These are phyloP conservation scores for Endocladia muricata DNA, from an alignment of 31 red algal genomes.

Conservation along the genomic window DNA sequence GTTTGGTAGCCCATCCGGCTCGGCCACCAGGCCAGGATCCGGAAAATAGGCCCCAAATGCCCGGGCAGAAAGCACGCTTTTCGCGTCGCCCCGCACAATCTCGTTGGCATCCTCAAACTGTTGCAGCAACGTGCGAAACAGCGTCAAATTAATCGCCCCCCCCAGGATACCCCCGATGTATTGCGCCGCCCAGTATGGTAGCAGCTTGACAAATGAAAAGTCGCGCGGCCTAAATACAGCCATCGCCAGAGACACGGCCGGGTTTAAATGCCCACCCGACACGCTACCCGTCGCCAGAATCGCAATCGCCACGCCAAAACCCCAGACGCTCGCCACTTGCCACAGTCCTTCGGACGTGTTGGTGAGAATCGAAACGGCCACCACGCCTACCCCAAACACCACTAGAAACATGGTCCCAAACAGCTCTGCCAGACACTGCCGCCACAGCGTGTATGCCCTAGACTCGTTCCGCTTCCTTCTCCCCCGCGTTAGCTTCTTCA, in stretches of 20 bases:
- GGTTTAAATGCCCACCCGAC: conserved; percentile 91
- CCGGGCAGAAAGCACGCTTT: conserved; percentile 34
- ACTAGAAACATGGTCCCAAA: conserved; percentile 83
- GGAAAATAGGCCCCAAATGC: conserved; percentile 80
- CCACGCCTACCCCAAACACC: conserved; percentile 72
- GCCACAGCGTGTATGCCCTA: conserved; percentile 35
- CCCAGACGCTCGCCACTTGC: conserved; percentile 81
- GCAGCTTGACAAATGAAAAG: conserved; percentile 65
- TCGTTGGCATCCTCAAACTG: conserved; percentile 29
- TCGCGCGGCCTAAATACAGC: conserved; percentile 75
- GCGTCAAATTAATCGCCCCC: conserved; percentile 58
- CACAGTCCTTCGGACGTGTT: conserved; percentile 28
- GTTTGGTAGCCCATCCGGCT: not conserved
- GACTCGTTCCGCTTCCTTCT: no score
- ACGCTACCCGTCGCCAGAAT: conserved; percentile 67
- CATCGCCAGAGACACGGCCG: conserved; percentile 79
- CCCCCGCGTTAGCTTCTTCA: no score
- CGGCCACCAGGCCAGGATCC: conserved; percentile 28
- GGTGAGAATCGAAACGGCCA: conserved; percentile 45
- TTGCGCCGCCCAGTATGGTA: conserved; percentile 80
- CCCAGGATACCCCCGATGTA: conserved; percentile 77
- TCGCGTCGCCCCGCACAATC: conserved; percentile 37
- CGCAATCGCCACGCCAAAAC: conserved; percentile 79
- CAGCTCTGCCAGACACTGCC: conserved; percentile 75
- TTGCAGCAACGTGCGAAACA: conserved; percentile 37